A percentile compares a stretch with the other conserved stretches of the same genome.
Conservation (phyloP, 1,284 basidiomycete species). For the Moniliophthora roreri region DNA sequence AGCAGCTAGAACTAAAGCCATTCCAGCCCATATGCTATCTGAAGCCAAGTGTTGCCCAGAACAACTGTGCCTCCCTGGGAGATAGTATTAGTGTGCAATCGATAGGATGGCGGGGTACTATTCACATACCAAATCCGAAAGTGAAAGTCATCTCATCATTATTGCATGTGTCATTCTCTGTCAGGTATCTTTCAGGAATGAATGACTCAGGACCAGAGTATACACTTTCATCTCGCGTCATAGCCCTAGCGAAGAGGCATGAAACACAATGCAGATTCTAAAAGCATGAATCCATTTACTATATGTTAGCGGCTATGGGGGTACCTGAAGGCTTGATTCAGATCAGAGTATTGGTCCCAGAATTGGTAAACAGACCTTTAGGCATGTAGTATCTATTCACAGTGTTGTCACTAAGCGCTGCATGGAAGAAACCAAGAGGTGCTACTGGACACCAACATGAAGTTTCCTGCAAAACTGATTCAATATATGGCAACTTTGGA, state of each 20-base stretch:
- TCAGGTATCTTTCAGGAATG: conserved; percentile 15
- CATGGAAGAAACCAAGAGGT: conserved; percentile 4
- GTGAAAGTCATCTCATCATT: background rate
- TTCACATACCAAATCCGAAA: conserved; percentile 4
- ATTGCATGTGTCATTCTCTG: conserved; percentile 12
- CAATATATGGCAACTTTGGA: conserved; percentile 6
- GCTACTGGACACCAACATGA: conserved; percentile 8
- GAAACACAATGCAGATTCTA: no score
- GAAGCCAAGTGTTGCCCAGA: conserved; percentile 13
- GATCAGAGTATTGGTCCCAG: conserved; percentile 18
- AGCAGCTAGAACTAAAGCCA: conserved; percentile 14
- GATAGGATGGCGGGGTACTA: background rate
- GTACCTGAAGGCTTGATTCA: background rate
- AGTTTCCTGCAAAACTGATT: conserved; percentile 2
- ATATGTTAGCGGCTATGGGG: background rate
- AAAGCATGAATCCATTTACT: background rate
- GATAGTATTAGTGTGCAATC: background rate
- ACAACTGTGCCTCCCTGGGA: conserved; percentile 5
- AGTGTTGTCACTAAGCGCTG: background rate
- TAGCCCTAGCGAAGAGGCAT: background rate
- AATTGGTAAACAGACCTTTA: conserved; percentile 7
- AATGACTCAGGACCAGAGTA: conserved; percentile 15
- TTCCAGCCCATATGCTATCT: conserved; percentile 11
- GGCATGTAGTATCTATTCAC: conserved; percentile 8
- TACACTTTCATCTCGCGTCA: conserved; percentile 3